Evolutionary conservation across 768 basidiomycete species (phyloP).

Genomic region (Pholiota conissans): DNA sequence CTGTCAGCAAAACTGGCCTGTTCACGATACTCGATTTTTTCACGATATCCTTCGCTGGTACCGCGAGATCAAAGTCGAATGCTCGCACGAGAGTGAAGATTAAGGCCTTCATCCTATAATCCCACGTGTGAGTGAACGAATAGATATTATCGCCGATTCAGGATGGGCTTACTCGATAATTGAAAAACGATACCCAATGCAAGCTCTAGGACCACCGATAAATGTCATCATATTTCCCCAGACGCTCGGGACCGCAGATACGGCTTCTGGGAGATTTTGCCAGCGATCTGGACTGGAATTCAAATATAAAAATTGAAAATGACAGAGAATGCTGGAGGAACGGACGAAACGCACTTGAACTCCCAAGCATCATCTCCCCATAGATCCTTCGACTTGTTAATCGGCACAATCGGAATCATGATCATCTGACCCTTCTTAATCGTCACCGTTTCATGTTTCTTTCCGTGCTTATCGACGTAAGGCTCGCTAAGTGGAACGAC

Average conservation of each 20-base stretch:
- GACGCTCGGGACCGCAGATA: conserved; percentile 41
- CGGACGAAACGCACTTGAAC: conserved; percentile 45
- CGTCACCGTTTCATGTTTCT: conserved; percentile 33
- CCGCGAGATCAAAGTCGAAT: conserved; percentile 56
- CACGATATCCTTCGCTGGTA: conserved; percentile 42
- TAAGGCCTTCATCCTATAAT: conserved; percentile 30
- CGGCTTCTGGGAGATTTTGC: conserved; percentile 44
- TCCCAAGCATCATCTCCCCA: conserved; percentile 65
- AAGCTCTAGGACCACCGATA: conserved; percentile 59
- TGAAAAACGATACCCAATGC: conserved; percentile 68
- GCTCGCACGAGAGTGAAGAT: conserved; percentile 51
- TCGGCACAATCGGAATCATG: conserved; percentile 45
- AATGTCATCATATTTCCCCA: conserved; percentile 61
- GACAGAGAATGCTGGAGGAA: too few species aligned
- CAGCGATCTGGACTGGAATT: conserved; percentile 66
- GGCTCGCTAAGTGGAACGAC: conserved; percentile 49
- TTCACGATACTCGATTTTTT: conserved; percentile 37
- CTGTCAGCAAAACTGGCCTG: conserved; percentile 40
- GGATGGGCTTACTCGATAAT: conserved; percentile 56
- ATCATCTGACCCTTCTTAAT: conserved; percentile 43
- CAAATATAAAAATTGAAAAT: neutral
- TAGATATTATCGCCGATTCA: too few species aligned
- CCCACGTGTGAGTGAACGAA: too few species aligned
- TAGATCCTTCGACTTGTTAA: conserved; percentile 50
- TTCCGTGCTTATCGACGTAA: conserved; percentile 43